Evolutionary conservation across 495 filamentous ascomycete genomes (phyloP), one percentile per base, ranked within the genome.

Genomic region (Paragyromitra xinjiangensis): DNA sequence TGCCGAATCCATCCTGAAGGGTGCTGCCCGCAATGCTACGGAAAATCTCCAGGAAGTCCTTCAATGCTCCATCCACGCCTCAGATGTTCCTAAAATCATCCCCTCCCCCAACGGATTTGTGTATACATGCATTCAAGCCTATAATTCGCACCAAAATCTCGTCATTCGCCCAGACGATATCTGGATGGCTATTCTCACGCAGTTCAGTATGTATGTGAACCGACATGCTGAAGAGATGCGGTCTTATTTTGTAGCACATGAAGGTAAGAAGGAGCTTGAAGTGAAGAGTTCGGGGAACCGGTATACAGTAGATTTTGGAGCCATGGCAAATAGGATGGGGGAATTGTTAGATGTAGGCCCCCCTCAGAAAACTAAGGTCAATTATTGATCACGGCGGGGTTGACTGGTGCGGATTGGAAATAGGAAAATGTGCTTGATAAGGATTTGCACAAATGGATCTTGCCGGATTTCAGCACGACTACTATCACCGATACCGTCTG

Each of bases 391-490:
- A 63, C 42, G 34, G 19, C 9, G 12, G 4, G 4, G 29, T 11
- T 62, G 16, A 63, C n/a, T 40, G n/a, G 6, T 24, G 7, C 22
- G 16, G 14, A 22, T n/a, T 9, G 59, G 6, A 14, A 42, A 24
- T 26, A 69, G 66, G 37, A 83, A 19, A 84, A 85, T 14, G 58
- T 87, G 34, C 62, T 80, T 1, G 85, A 86, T 68, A 71, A 82
- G 16, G 80, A 77, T 5, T 63, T 87, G 1, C 66, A 80, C 1
- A 58, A 71, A 0, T 87, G 86, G 86, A 83, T 87, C 19, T 79
- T 87, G 62, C 85, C 84, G 0, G 63, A 73, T 9, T 87, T 87
- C 62, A 84, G 80, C 24, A 87, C 85, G 0, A 86, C 85, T 3
- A 86, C 82, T 0, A 37, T 80, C 6, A 65, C 76, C 4, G 86